Conservation (phyloP, 2,329 filamentous ascomycete genomes). For the Leptographium wingfieldii region DNA sequence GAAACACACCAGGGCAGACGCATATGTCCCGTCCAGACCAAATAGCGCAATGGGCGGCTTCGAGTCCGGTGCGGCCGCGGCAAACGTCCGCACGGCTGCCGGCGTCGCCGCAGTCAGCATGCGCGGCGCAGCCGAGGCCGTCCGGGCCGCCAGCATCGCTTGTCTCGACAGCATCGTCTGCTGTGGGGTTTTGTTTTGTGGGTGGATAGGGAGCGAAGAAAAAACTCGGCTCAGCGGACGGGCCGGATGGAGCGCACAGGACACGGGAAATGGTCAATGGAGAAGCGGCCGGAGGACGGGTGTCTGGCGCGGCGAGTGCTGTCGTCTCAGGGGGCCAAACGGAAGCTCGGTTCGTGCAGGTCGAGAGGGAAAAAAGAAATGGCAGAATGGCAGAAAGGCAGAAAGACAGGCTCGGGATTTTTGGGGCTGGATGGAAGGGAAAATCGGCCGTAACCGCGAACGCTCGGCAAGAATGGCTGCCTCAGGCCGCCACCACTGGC, state of each 20-base stretch:
- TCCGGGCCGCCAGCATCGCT: conserved; percentile 36
- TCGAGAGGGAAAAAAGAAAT: neutral
- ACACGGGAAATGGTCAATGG: neutral
- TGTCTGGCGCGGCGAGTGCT: neutral
- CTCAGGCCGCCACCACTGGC: conserved; percentile 25
- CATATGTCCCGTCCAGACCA: conserved; percentile 96
- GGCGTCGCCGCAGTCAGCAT: conserved; percentile 46
- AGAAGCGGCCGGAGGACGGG: neutral
- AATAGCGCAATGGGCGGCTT: conserved; percentile 86
- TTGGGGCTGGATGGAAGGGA: conserved; percentile 23
- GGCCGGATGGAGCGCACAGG: neutral
- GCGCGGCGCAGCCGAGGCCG: conserved; percentile 36
- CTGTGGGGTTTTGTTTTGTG: conserved; percentile 7
- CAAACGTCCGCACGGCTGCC: conserved; percentile 79
- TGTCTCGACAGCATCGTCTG: conserved; percentile 48
- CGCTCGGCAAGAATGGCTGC: conserved; percentile 21
- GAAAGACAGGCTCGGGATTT: conserved; percentile 13
- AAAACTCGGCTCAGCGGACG: neutral
- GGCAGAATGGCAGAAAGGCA: neutral
- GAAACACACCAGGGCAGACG: conserved; percentile 79
- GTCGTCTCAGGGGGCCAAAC: neutral
- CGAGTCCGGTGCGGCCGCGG: conserved; percentile 56
- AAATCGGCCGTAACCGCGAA: conserved; percentile 24
- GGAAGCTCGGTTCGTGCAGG: neutral
- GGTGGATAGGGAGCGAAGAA: conserved; percentile 10